Conservation (phyloP, 768 basidiomycete genomes). For the Thelephora ganbajun region DNA sequence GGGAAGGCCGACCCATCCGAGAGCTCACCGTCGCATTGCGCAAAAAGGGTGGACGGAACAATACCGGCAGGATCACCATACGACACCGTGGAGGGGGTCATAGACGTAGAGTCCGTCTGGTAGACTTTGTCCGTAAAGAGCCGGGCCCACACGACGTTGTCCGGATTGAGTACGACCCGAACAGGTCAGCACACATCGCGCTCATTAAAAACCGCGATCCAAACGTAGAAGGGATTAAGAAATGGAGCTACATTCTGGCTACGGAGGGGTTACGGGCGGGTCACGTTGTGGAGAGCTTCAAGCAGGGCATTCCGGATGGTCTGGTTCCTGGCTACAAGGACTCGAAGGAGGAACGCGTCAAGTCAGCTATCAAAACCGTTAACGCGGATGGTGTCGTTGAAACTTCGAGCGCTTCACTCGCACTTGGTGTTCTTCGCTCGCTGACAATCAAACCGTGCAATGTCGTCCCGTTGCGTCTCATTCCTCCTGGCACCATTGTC, state of each 20-base stretch:
- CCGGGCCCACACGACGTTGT: conserved; percentile 80
- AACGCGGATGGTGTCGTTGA: conserved; percentile 12
- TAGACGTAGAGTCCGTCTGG: conserved; percentile 64
- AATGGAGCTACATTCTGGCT: conserved; percentile 88
- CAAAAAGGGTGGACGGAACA: conserved; percentile 77
- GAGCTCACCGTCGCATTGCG: conserved; percentile 57
- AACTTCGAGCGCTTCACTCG: conserved; percentile 45
- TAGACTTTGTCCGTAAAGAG: conserved; percentile 77
- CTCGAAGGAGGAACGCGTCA: conserved; percentile 13
- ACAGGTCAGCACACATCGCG: conserved; percentile 88
- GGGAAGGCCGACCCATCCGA: conserved; percentile 74
- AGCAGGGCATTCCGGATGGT: conserved; percentile 66
- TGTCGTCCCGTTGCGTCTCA: conserved; percentile 80
- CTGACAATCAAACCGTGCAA: conserved; percentile 83
- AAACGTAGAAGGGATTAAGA: conserved; percentile 33
- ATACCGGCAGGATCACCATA: conserved; percentile 73
- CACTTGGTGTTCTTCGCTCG: conserved; percentile 73
- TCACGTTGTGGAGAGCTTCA: conserved; percentile 76
- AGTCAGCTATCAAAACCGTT: conserved; percentile 9
- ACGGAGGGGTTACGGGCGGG: conserved; percentile 84
- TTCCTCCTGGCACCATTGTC: conserved; percentile 84
- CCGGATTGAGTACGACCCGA: conserved; percentile 94
- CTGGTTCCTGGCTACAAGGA: conserved; percentile 37
- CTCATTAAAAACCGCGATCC: conserved; percentile 55
- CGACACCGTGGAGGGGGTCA: conserved; percentile 89